Evolutionary conservation across 768 basidiomycete species (phyloP).

Genomic region (Mycena rosella): DNA sequence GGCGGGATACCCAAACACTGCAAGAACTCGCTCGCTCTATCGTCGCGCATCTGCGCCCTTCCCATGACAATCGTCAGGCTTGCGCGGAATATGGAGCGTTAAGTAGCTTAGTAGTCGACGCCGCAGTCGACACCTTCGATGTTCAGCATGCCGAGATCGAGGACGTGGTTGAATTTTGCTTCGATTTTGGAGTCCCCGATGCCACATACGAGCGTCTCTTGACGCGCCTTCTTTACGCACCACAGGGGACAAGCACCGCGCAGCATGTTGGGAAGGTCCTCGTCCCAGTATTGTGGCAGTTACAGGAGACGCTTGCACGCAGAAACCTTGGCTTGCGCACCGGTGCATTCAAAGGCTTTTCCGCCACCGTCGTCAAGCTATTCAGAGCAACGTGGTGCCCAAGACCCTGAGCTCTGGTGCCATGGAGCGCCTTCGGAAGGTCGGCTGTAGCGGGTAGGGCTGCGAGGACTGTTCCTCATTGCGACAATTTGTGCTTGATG

Average conservation of each 20-base stretch:
- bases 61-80: not conserved
- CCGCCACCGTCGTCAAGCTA: not conserved
- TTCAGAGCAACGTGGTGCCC: slow-evolving; percentile 2
- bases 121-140: slow-evolving; percentile 1
- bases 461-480: not conserved
- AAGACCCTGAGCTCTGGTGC: not conserved
- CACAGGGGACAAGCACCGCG: not conserved
- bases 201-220: slow-evolving; percentile 8
- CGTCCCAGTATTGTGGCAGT: slow-evolving; percentile 2
- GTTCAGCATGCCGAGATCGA: not conserved
- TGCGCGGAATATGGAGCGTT: not conserved
- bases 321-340: slow-evolving; percentile 1
- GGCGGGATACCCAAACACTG: not conserved
- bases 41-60: not conserved
- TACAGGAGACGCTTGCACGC: not conserved
- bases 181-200: slow-evolving; percentile 4
- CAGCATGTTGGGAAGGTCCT: not conserved
- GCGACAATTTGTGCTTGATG: not conserved
- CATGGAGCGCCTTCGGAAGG: not conserved
- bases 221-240: not conserved
- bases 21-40: slow-evolving; percentile 8
- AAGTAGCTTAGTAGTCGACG: not conserved
- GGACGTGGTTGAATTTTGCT: slow-evolving; percentile 13
- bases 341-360: not conserved
- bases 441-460: not conserved